A percentile compares a stretch with the other conserved stretches of the same genome.
phyloP scores from a whole-genome alignment of 352 stramenopile species.

The Phytophthora chlamydospora region DNA sequence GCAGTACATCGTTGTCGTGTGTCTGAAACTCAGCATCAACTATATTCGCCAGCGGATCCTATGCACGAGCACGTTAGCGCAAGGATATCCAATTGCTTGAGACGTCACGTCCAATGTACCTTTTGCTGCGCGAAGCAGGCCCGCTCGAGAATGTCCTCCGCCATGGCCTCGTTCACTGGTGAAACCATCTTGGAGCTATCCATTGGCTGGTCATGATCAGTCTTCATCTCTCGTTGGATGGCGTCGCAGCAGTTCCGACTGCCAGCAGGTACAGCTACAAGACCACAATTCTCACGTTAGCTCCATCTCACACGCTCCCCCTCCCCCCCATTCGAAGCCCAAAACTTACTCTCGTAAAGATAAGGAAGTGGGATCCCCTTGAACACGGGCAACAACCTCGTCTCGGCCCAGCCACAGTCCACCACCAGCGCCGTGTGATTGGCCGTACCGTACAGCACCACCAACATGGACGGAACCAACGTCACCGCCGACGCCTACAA shows the following conservation, averaged over 20 bases:
- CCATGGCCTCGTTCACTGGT: constrained; percentile 29
- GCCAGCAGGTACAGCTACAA: constrained; percentile 50
- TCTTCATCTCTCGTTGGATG: constrained; percentile 39
- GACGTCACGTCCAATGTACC: constrained; percentile 14
- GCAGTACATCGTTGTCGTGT: constrained; percentile 39
- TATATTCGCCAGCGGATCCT: constrained; percentile 45
- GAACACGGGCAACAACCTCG: constrained; percentile 75
- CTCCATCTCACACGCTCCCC: not conserved
- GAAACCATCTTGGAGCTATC: constrained; percentile 12
- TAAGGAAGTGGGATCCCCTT: constrained; percentile 83
- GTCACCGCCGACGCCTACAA: constrained; percentile 58
- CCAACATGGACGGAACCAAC: constrained; percentile 69
- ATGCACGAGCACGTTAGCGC: not conserved
- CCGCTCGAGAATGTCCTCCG: constrained; percentile 74
- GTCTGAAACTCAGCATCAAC: constrained; percentile 58
- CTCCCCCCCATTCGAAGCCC: not conserved
- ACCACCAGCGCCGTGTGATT: constrained; percentile 82
- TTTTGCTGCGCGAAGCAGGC: constrained; percentile 77
- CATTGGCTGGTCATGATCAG: constrained; percentile 28
- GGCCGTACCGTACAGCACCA: constrained; percentile 71
- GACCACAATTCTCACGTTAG: constrained; percentile 2
- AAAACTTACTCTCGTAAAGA: constrained; percentile 62
- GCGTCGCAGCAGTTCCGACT: constrained; percentile 52
- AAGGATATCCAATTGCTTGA: too few relatives aligned
- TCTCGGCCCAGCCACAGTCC: constrained; percentile 81